A percentile compares a stretch with the other conserved stretches of the same genome.
Conservation (phyloP, 805 yeast genomes). For the Teunomyces pallodes region DNA sequence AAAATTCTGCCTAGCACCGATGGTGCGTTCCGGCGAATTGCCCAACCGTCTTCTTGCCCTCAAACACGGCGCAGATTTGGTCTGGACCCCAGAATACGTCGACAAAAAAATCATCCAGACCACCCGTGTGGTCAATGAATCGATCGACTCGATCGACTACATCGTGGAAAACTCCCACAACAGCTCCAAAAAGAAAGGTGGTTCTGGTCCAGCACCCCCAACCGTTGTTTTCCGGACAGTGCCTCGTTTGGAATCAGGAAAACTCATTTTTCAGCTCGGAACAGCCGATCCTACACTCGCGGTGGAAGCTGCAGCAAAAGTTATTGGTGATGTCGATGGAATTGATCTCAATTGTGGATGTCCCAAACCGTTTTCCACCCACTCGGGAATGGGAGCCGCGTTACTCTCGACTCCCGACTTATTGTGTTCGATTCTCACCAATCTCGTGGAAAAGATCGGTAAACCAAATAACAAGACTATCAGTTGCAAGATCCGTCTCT, state of each 20-base stretch:
- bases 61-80: constrained; percentile 86
- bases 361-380: constrained; percentile 93
- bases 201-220: constrained; percentile 35
- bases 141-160: constrained; percentile 61
- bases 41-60: constrained; percentile 83
- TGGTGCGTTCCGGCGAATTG: constrained; percentile 95
- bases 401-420: constrained; percentile 77
- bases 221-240: constrained; percentile 70
- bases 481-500: constrained; percentile 83
- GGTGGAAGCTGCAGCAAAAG: constrained; percentile 78
- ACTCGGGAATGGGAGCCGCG: constrained; percentile 98
- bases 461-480: constrained; percentile 73
- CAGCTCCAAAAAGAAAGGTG: constrained; percentile 35
- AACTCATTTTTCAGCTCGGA: constrained; percentile 86
- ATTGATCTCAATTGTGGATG: constrained; percentile 96
- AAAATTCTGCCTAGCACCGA: constrained; percentile 86
- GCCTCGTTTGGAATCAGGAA: constrained; percentile 59
- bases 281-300: constrained; percentile 82
- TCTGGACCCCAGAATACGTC: constrained; percentile 91
- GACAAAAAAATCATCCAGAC: constrained; percentile 81
- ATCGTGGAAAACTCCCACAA: constrained; percentile 29
- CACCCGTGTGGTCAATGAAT: constrained; percentile 57
- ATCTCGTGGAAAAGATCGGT: constrained; percentile 79
- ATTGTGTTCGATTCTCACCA: constrained; percentile 63
- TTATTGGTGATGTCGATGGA: constrained; percentile 85